phyloP scores from a whole-genome alignment of 1,284 basidiomycete species.

The Takashimella koratensis region DNA sequence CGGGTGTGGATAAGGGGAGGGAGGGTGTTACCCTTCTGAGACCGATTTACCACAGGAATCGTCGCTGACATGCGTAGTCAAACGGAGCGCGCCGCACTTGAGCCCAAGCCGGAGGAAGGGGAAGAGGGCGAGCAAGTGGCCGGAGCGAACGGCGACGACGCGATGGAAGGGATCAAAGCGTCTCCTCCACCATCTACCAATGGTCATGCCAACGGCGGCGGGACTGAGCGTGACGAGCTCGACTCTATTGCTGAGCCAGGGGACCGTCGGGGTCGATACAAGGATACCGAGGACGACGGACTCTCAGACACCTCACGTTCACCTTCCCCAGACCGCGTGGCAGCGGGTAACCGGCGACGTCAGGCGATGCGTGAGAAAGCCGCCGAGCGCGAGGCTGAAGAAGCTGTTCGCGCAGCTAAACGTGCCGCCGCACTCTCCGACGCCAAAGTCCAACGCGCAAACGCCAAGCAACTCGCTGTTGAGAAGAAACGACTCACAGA shows the following conservation, averaged over 20 bases:
- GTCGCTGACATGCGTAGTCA: conserved; percentile 27
- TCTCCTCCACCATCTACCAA: conserved; percentile 25
- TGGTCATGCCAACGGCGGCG: conserved; percentile 22
- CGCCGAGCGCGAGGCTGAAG: conserved; percentile 45
- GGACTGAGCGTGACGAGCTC: conserved; percentile 41
- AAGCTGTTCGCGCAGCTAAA: conserved; percentile 63
- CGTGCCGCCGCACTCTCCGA: conserved; percentile 47
- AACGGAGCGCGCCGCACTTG: conserved; percentile 44
- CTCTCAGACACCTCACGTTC: conserved; percentile 6
- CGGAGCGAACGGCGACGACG: conserved; percentile 57
- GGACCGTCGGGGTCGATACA: conserved; percentile 20
- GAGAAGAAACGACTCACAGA: conserved; percentile 81
- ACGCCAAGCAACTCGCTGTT: conserved; percentile 27
- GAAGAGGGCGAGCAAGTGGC: conserved; percentile 56
- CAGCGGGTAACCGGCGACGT: conserved; percentile 28
- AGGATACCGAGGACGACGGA: conserved; percentile 11
- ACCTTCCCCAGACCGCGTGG: conserved; percentile 8
- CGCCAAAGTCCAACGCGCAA: conserved; percentile 32
- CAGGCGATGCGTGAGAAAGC: conserved; percentile 45
- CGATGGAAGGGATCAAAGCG: conserved; percentile 18
- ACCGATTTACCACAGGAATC: not conserved
- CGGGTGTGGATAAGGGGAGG: too few relatives aligned
- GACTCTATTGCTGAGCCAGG: conserved; percentile 31
- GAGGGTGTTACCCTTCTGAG: too few relatives aligned
- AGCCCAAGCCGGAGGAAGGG: conserved; percentile 39